Evolutionary conservation across 2,329 filamentous ascomycete genomes (phyloP).

Genomic region (Aspergillus aculeatus): DNA sequence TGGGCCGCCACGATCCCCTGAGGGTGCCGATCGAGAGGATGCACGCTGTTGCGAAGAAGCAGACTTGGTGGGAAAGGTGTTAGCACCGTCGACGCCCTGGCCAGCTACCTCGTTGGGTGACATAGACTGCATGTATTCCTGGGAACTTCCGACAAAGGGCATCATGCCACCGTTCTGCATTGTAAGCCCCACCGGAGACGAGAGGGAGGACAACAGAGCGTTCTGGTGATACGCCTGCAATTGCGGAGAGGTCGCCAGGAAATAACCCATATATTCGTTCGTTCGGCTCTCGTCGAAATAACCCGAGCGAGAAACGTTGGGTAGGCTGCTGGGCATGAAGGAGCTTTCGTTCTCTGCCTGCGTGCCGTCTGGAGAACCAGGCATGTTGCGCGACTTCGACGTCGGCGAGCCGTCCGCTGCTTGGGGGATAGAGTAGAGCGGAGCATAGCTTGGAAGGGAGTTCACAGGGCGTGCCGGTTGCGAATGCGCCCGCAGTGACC

Average conservation of each 20-base stretch:
- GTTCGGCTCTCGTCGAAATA: slow-evolving; percentile 40
- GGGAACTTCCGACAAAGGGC: slow-evolving; percentile 32
- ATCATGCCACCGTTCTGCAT: slow-evolving; percentile 40
- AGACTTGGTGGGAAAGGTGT: slow-evolving; percentile 21
- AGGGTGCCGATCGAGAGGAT: slow-evolving; percentile 28
- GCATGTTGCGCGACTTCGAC: slow-evolving; percentile 31
- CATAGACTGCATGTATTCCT: slow-evolving; percentile 34
- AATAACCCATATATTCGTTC: slow-evolving; percentile 49
- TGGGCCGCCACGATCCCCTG: slow-evolving; percentile 38
- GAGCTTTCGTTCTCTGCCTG: slow-evolving; percentile 34
- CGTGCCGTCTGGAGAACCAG: slow-evolving; percentile 34
- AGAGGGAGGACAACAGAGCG: slow-evolving; percentile 38
- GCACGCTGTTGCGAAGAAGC: slow-evolving; percentile 24
- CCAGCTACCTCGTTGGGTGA: slow-evolving; percentile 26
- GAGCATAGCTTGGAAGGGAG: slow-evolving; percentile 34
- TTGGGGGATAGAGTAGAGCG: slow-evolving; percentile 34
- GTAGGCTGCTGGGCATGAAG: slow-evolving; percentile 33
- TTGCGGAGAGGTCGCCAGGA: slow-evolving; percentile 45
- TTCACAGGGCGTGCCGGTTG: slow-evolving; percentile 49
- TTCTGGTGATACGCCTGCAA: slow-evolving; percentile 42
- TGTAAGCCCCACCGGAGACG: slow-evolving; percentile 39
- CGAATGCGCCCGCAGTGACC: slow-evolving; percentile 49
- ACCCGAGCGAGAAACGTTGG: slow-evolving; percentile 33
- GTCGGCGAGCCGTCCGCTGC: slow-evolving; percentile 29
- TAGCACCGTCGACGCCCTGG: slow-evolving; percentile 25